These are phyloP conservation scores for Pseudocercospora macadamiae DNA, from an alignment of 2,329 filamentous ascomycete genomes.

Conservation along the genomic window DNA sequence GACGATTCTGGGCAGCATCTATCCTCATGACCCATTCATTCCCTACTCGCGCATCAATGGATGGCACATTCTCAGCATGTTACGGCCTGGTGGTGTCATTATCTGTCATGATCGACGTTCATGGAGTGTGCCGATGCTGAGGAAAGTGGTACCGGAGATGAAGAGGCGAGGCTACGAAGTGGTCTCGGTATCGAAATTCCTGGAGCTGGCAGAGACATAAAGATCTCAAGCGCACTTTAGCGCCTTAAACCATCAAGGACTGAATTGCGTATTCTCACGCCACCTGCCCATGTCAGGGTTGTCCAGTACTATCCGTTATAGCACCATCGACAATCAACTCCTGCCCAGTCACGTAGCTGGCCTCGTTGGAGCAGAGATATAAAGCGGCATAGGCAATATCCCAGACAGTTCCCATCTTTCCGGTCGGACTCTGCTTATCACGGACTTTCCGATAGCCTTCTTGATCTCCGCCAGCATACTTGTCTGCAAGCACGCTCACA, in stretches of 20 bases:
- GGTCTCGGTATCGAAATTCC: constrained; percentile 70
- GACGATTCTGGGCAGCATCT: constrained; percentile 80
- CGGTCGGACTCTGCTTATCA: constrained; percentile 61
- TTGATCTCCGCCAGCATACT: constrained; percentile 51
- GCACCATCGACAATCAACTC: constrained; percentile 46
- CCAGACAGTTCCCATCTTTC: constrained; percentile 61
- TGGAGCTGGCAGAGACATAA: constrained; percentile 43
- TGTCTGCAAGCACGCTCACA: constrained; percentile 48
- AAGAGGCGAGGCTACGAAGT: constrained; percentile 69
- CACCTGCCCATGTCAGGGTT: constrained; percentile 23
- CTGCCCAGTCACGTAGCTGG: constrained; percentile 63
- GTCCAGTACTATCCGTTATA: constrained; percentile 26
- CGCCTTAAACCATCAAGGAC: too few species aligned
- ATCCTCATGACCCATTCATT: constrained; percentile 91
- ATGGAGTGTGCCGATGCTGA: constrained; percentile 84
- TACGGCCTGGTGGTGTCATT: constrained; percentile 74
- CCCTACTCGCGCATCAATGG: constrained; percentile 70
- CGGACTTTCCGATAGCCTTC: constrained; percentile 57
- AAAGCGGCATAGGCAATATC: constrained; percentile 62
- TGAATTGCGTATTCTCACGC: too few species aligned
- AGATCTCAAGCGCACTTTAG: neutral
- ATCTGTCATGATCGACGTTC: constrained; percentile 81
- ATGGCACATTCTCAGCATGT: constrained; percentile 77
- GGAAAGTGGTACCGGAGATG: constrained; percentile 71
- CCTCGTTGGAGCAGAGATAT: constrained; percentile 62